Percentiles rank a stretch among this genome's conserved stretches.
Evolutionary conservation across 371 early-diverging fungal species (phyloP).

Genomic region (Rhizomucor pusillus): DNA sequence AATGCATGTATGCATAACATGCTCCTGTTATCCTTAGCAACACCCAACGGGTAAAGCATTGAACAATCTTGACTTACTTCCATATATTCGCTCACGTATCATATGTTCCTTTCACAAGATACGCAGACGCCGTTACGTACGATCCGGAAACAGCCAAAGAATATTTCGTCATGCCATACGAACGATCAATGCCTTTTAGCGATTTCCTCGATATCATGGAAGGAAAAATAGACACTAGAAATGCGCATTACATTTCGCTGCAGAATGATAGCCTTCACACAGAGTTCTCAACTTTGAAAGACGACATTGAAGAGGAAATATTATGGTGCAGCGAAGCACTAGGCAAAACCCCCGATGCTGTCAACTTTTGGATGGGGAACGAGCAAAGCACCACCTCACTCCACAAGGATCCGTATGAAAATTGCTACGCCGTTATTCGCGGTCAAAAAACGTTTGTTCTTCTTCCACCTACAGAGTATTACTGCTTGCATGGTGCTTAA

Average conservation of each 20-base stretch:
- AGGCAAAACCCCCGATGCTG: conserved; percentile 67
- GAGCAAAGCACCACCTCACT: conserved; percentile 60
- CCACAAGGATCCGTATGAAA: conserved; percentile 85
- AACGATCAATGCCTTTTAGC: conserved; percentile 57
- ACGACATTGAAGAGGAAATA: conserved; percentile 64
- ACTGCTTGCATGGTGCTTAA: conserved; percentile 58
- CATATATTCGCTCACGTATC: not conserved
- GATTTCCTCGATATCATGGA: conserved; percentile 51
- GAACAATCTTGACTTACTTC: too few relatives aligned
- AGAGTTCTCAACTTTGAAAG: conserved; percentile 52
- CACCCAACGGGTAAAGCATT: conserved; percentile 39
- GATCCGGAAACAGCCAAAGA: conserved; percentile 37
- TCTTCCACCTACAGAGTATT: conserved; percentile 70
- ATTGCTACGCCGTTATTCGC: conserved; percentile 70
- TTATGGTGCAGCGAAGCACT: conserved; percentile 64
- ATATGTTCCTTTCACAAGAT: conserved; percentile 28
- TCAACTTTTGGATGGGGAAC: conserved; percentile 81
- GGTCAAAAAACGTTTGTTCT: conserved; percentile 73
- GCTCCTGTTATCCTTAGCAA: conserved; percentile 29
- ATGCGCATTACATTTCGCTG: conserved; percentile 63
- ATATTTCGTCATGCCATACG: conserved; percentile 71
- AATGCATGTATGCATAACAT: too few relatives aligned
- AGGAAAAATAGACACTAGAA: conserved; percentile 11
- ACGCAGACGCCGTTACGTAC: conserved; percentile 66
- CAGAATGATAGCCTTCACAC: conserved; percentile 68